phyloP scores from a whole-genome alignment of 345 rosid genomes.

The Pseudoturritis turrita region DNA sequence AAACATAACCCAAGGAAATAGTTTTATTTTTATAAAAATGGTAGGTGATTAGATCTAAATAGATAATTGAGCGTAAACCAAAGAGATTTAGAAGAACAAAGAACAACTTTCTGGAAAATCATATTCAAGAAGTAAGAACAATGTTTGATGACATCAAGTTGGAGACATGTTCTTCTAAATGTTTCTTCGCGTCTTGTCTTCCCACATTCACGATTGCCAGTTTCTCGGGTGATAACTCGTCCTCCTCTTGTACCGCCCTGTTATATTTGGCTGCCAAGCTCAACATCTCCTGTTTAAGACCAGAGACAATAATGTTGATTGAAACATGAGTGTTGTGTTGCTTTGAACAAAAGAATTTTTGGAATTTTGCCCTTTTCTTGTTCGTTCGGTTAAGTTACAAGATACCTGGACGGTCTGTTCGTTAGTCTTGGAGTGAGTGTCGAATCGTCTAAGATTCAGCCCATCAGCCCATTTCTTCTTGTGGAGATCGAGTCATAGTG shows the following conservation, averaged over 20 bases:
- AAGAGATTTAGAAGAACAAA: neutral
- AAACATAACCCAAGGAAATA: no score
- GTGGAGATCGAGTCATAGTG: conserved; percentile 89
- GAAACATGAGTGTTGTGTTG: neutral
- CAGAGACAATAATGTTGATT: neutral
- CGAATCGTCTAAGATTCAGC: conserved; percentile 63
- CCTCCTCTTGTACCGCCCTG: conserved; percentile 90
- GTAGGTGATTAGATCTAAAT: neutral
- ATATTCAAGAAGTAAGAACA: conserved; percentile 18
- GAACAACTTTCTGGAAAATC: neutral
- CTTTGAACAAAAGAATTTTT: neutral
- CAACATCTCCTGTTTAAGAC: conserved; percentile 63
- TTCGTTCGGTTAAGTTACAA: neutral
- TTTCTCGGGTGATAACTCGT: conserved; percentile 82
- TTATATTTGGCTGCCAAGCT: conserved; percentile 64
- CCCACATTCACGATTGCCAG: conserved; percentile 78
- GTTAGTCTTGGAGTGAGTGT: conserved; percentile 74
- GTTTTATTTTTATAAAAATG: neutral
- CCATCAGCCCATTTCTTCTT: conserved; percentile 97
- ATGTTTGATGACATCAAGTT: conserved; percentile 88
- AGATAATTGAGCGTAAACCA: neutral
- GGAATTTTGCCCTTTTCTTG: no score
- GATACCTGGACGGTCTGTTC: conserved; percentile 76
- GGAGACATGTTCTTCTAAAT: conserved; percentile 81
- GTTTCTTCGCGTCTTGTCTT: conserved; percentile 89